Conservation (phyloP, 352 stramenopile species). For the Lagenidium sp. region DNA sequence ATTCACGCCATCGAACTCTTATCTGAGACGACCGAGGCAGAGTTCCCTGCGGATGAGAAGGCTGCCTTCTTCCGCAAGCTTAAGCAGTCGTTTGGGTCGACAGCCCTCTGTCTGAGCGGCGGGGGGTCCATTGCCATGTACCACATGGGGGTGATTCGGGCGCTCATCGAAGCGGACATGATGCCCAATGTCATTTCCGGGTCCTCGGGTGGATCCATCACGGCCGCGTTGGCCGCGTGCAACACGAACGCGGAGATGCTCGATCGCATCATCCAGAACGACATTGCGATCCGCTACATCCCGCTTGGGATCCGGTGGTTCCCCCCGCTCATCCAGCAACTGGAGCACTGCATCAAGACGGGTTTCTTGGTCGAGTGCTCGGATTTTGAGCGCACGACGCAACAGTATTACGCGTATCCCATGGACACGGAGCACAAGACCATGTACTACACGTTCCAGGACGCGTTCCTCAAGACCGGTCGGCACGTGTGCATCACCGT, state of each 20-base stretch:
- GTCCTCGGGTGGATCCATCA: conserved; percentile 89
- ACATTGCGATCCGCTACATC: conserved; percentile 54
- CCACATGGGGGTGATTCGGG: conserved; percentile 89
- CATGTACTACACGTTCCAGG: conserved; percentile 89
- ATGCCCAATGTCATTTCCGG: conserved; percentile 91
- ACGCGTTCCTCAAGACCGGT: conserved; percentile 88
- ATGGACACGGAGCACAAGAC: conserved; percentile 31
- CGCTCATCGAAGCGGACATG: conserved; percentile 78
- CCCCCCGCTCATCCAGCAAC: conserved; percentile 74
- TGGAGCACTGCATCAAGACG: conserved; percentile 82
- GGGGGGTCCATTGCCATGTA: conserved; percentile 93
- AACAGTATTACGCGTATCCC: conserved; percentile 88
- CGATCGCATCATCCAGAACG: conserved; percentile 30
- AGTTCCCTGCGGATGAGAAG: conserved; percentile 37
- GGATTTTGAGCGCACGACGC: conserved; percentile 73
- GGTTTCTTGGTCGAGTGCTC: conserved; percentile 84
- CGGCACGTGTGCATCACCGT: conserved; percentile 94
- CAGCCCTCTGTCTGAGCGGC: conserved; percentile 88
- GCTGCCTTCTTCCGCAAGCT: conserved; percentile 39
- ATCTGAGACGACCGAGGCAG: conserved; percentile 10
- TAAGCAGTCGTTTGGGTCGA: conserved; percentile 82
- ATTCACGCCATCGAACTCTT: conserved; percentile 37
- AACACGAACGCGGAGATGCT: conserved; percentile 79
- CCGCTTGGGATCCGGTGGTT: conserved; percentile 65
- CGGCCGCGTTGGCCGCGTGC: conserved; percentile 78